Percentiles rank a stretch among this genome's conserved stretches.
These are phyloP conservation scores for Candida endomychidarum DNA, from an alignment of 805 yeast species.

Conservation along the genomic window DNA sequence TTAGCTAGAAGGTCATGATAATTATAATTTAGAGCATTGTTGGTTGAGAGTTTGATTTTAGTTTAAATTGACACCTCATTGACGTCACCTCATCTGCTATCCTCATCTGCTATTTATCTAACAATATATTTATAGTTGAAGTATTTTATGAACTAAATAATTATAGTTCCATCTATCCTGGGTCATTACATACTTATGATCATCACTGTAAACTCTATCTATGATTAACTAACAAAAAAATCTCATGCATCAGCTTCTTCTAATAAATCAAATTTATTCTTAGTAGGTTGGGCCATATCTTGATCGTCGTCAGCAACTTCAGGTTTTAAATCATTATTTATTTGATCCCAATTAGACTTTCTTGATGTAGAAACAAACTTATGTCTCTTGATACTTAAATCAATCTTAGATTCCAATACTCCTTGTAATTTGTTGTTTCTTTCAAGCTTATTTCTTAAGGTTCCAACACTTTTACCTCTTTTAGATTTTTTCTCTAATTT, in stretches of 20 bases:
- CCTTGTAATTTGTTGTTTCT: constrained; percentile 55
- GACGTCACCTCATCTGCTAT: no score
- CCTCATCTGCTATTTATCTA: no score
- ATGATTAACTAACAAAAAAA: not conserved
- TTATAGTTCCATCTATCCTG: no score
- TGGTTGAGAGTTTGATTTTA: no score
- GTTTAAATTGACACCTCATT: no score
- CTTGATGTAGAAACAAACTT: constrained; percentile 60
- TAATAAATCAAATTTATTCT: constrained; percentile 30
- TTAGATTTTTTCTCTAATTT: constrained; percentile 47
- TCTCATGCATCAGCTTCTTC: constrained; percentile 37
- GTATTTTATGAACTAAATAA: no score
- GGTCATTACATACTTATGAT: no score
- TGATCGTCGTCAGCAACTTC: constrained; percentile 35
- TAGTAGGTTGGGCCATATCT: constrained; percentile 20
- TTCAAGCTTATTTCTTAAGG: constrained; percentile 39
- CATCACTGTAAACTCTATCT: no score
- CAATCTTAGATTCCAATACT: constrained; percentile 58
- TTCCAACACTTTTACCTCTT: constrained; percentile 33
- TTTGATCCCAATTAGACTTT: constrained; percentile 72
- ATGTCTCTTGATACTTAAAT: constrained; percentile 63
- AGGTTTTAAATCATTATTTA: constrained; percentile 33
- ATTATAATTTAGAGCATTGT: no score
- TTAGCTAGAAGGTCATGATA: no score
- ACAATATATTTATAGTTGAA: no score